Evolutionary conservation across 1,284 basidiomycete species (phyloP).

Genomic region (Ceratobasidium theobromae): DNA sequence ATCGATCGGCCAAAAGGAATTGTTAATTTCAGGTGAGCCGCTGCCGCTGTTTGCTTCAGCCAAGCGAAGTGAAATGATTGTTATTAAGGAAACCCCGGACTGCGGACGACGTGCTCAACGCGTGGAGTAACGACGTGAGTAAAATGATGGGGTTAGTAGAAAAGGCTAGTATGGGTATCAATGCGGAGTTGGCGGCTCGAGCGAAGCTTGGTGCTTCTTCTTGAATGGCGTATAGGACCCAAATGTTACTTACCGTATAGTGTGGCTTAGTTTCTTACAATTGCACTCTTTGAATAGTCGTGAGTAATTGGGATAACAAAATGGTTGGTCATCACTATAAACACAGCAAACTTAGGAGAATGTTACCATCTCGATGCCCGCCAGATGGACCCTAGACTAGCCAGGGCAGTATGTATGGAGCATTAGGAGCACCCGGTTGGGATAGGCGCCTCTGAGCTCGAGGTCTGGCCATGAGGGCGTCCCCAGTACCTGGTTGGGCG

Average conservation of each 20-base stretch:
- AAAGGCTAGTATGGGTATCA: slow-evolving; percentile 90
- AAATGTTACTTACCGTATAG: no score
- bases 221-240: neutral
- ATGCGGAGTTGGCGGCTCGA: slow-evolving; percentile 79
- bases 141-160: slow-evolving; percentile 79
- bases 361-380: neutral
- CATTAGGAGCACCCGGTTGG: neutral
- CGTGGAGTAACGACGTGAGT: slow-evolving; percentile 95
- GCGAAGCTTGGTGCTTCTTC: slow-evolving; percentile 48
- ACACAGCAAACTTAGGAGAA: neutral
- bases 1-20: slow-evolving; percentile 91
- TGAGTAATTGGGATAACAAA: no score
- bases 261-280: no score
- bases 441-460: neutral
- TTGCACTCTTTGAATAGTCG: no score
- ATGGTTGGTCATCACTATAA: no score
- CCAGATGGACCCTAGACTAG: slow-evolving; percentile 4
- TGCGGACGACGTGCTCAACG: slow-evolving; percentile 91
- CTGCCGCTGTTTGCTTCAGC: neutral
- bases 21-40: slow-evolving; percentile 68
- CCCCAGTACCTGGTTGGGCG: slow-evolving; percentile 14
- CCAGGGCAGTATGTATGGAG: neutral
- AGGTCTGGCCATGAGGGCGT: neutral
- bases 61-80: neutral
- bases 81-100: slow-evolving; percentile 55